Evolutionary conservation across 2,329 filamentous ascomycete species (phyloP).

Genomic region (Myriosclerotinia duriaeana): DNA sequence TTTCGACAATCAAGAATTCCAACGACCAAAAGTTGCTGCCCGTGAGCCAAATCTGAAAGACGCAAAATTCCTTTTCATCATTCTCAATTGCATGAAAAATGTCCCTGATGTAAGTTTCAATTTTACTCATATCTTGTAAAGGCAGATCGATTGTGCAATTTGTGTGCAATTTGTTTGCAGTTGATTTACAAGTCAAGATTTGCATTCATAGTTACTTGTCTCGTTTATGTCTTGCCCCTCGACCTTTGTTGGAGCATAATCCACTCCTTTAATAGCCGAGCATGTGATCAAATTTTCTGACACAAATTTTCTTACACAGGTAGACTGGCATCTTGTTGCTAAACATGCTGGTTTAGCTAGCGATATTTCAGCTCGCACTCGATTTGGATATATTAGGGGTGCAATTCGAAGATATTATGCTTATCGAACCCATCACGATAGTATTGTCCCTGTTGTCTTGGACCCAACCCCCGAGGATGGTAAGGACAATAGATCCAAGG

Average conservation of each 20-base stretch:
- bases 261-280: constrained; percentile 1
- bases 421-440: not conserved
- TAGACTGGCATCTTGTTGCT: constrained; percentile 51
- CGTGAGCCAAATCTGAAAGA: constrained; percentile 27
- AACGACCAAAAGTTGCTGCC: not conserved
- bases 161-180: not conserved
- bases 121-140: not conserved
- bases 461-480: not conserved
- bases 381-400: constrained; percentile 52
- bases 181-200: not conserved
- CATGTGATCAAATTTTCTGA: not conserved
- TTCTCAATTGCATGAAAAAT: constrained; percentile 30
- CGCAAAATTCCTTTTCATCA: constrained; percentile 28
- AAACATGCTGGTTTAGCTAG: constrained; percentile 47
- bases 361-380: constrained; percentile 47
- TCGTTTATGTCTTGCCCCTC: not conserved
- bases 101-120: constrained; percentile 29
- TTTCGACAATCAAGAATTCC: not conserved
- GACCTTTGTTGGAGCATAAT: not conserved
- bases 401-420: constrained; percentile 42
- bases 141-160: not conserved
- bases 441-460: not conserved
- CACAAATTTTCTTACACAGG: constrained; percentile 16
- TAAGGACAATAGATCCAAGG: no score
- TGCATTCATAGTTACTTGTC: not conserved